These are phyloP conservation scores for Prunus campanulata DNA, from an alignment of 306 rosid species.

Conservation along the genomic window DNA sequence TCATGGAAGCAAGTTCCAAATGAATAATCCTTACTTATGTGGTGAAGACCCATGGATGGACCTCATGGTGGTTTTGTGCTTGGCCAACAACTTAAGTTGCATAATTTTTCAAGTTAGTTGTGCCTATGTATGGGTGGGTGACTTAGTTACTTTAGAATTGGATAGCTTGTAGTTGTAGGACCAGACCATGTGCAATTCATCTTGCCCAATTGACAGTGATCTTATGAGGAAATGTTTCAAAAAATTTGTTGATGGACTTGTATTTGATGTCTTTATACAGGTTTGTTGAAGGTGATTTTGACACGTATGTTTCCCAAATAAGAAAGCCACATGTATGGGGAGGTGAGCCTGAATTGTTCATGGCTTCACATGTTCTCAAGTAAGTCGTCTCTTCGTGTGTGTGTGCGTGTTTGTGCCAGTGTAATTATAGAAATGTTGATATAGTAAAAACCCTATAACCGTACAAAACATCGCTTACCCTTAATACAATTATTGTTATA, in stretches of 20 bases:
- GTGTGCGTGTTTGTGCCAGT: neutral
- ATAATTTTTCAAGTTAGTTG: neutral
- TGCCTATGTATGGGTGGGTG: neutral
- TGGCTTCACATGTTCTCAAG: conserved; percentile 92
- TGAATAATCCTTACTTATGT: neutral
- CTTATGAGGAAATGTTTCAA: neutral
- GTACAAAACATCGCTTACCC: neutral
- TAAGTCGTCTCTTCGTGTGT: conserved; percentile 28
- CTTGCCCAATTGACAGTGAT: neutral
- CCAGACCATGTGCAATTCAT: neutral
- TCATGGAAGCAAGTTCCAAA: neutral
- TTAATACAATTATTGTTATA: neutral
- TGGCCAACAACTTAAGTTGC: neutral
- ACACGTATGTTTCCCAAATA: conserved; percentile 67
- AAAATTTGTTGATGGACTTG: conserved; percentile 21
- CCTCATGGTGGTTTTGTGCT: neutral
- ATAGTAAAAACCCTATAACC: neutral
- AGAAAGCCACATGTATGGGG: conserved; percentile 92
- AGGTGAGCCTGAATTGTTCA: conserved; percentile 91
- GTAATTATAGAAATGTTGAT: neutral
- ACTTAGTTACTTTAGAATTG: neutral
- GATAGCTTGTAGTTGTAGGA: neutral
- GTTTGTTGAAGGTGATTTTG: conserved; percentile 96
- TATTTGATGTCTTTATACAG: conserved; percentile 43
- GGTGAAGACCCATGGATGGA: neutral